A percentile compares a stretch with the other conserved stretches of the same genome.
Evolutionary conservation across 305 asterid species (phyloP).

Genomic region (Solanum hybrid): DNA sequence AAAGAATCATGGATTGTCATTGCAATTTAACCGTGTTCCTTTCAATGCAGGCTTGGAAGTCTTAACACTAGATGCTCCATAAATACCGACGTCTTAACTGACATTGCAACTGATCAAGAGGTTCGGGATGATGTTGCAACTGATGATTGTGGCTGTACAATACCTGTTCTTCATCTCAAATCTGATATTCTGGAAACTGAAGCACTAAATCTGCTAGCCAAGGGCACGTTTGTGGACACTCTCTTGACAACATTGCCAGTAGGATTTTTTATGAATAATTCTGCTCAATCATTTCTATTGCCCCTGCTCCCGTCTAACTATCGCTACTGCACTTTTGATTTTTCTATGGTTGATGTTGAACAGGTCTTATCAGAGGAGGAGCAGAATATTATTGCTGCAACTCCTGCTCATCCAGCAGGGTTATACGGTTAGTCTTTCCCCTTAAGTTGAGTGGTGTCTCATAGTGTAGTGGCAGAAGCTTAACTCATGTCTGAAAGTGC

Average conservation of each 20-base stretch:
- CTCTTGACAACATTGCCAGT: constrained; percentile 79
- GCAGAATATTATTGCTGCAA: constrained; percentile 68
- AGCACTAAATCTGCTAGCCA: constrained; percentile 47
- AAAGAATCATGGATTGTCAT: constrained; percentile 6
- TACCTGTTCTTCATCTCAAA: constrained; percentile 50
- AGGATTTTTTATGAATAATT: constrained; percentile 11
- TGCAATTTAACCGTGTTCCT: constrained; percentile 6
- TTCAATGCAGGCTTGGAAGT: constrained; percentile 43
- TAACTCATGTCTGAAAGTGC: neutral
- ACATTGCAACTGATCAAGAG: constrained; percentile 39
- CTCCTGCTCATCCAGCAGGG: constrained; percentile 96
- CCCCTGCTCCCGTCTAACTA: neutral
- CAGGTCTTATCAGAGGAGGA: constrained; percentile 78
- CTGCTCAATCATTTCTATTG: neutral
- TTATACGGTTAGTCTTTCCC: constrained; percentile 53
- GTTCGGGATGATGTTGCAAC: constrained; percentile 29
- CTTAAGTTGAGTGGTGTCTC: neutral
- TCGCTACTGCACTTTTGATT: neutral
- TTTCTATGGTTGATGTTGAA: constrained; percentile 9
- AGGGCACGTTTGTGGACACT: constrained; percentile 47
- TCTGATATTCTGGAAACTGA: constrained; percentile 65
- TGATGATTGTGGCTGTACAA: constrained; percentile 39
- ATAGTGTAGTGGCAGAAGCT: neutral
- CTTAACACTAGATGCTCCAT: constrained; percentile 52
- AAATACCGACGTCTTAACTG: constrained; percentile 45